Conservation (phyloP, 352 stramenopile genomes). For the Phytophthora rubi region DNA sequence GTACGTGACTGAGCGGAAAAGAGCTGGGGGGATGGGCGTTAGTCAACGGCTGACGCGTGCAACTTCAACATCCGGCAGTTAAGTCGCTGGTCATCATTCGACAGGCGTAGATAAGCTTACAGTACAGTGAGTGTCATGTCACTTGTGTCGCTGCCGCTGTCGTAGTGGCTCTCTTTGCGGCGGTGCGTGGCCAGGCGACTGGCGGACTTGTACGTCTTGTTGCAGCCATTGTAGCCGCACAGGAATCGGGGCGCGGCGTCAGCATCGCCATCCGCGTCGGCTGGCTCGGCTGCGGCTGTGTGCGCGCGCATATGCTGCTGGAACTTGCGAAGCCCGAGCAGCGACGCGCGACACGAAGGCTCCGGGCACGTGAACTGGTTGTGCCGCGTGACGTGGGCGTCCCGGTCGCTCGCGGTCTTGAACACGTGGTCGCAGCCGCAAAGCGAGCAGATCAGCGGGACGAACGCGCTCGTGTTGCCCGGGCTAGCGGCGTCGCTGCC, state of each 20-base stretch:
- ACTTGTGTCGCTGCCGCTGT: background rate
- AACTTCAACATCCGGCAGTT: no score
- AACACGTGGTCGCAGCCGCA: slow-evolving; percentile 52
- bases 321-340: slow-evolving; percentile 31
- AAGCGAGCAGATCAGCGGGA: slow-evolving; percentile 38
- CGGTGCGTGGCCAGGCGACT: slow-evolving; percentile 47
- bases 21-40: no score
- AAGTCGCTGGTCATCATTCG: no score
- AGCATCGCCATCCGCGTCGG: background rate
- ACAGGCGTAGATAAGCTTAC: no score
- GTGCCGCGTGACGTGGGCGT: slow-evolving; percentile 37
- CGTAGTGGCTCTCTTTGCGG: slow-evolving; percentile 18
- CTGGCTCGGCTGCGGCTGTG: no score
- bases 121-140: background rate
- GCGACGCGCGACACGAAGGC: slow-evolving; percentile 39
- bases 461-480: slow-evolving; percentile 17
- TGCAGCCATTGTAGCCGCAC: slow-evolving; percentile 40
- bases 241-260: slow-evolving; percentile 8
- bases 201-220: slow-evolving; percentile 48
- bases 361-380: slow-evolving; percentile 35
- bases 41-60: no score
- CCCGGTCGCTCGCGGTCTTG: slow-evolving; percentile 26
- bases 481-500: background rate
- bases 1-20: no score
- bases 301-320: slow-evolving; percentile 38